phyloP scores from a whole-genome alignment of 2,329 filamentous ascomycete species.

The Arthroderma sp. region DNA sequence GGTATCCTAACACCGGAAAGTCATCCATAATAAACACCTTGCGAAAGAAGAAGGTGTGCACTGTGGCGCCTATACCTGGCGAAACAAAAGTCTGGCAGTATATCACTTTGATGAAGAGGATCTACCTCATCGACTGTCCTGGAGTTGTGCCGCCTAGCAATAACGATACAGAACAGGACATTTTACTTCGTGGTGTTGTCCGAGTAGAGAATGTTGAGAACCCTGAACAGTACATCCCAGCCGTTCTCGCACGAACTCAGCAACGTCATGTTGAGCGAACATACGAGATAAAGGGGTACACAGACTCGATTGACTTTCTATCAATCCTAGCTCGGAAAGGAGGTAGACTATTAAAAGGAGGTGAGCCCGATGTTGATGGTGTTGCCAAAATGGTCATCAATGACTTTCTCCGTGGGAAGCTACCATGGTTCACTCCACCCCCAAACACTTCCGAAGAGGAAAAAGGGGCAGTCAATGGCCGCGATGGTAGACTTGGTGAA shows the following conservation, averaged over 20 bases:
- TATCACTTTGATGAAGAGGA: constrained; percentile 86
- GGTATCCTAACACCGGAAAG: constrained; percentile 90
- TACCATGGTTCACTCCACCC: constrained; percentile 88
- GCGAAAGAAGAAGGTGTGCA: constrained; percentile 86
- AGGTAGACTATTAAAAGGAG: constrained; percentile 73
- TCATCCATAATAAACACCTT: constrained; percentile 95
- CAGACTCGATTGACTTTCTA: constrained; percentile 65
- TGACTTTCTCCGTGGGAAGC: constrained; percentile 87
- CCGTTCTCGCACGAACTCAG: constrained; percentile 68
- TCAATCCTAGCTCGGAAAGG: constrained; percentile 77
- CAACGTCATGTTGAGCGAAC: constrained; percentile 81
- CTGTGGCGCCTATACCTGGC: constrained; percentile 83
- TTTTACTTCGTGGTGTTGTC: constrained; percentile 80
- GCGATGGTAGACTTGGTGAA: constrained; percentile 68
- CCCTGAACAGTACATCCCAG: constrained; percentile 87
- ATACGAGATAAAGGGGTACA: constrained; percentile 74
- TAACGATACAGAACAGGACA: constrained; percentile 71
- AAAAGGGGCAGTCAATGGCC: constrained; percentile 47
- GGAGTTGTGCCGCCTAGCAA: constrained; percentile 87
- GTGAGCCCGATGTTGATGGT: constrained; percentile 89
- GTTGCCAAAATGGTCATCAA: constrained; percentile 95
- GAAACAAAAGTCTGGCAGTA: constrained; percentile 99
- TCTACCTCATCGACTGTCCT: constrained; percentile 91
- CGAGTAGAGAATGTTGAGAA: constrained; percentile 93
- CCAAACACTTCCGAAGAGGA: constrained; percentile 43